Base-by-base conservation (phyloP, 805 yeast genomes). In the Candida koratica region DNA sequence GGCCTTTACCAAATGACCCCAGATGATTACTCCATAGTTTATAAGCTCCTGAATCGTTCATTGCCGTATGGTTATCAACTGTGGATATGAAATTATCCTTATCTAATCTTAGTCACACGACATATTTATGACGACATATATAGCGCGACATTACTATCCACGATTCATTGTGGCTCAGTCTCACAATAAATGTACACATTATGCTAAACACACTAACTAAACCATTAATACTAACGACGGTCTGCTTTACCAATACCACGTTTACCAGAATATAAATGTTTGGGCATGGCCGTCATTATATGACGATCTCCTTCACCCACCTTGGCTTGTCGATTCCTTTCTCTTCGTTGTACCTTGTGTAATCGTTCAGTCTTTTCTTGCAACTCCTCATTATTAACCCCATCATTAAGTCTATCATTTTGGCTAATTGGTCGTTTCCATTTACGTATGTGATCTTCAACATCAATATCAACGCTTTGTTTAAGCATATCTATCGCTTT, bases 291-390 rank as follows among this genome's bases (percentile, higher is more conserved):
- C 35, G 84, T 93, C 37, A 88, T 76, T 39, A 78, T 71, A 61
- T 87, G 95, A 65, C 97, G 81, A 67, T 93, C 99, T 56, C 85
- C 84, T 70, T 93, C 99, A 70, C 97, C 96, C 48, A 79, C 84
- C 65, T 95, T 81, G 28, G 97, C 96, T 55, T 72, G 64, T 71
- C 89, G 81, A 67, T 89, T 86, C 70, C 97, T 80, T 57, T 84
- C 94, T 67, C 96, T 81, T 77, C 96, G 86, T 62, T 85, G 89
- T 52, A 85, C 61, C 71, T 88, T 89, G 56, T 78, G 83, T 66
- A 88, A 69, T 73, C 93, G 81, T 48, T 82, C 93, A 39, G 96
- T 88, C 66, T 83, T 87, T 32, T 81, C 67, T 62, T 95, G 79
- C 58, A 80, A 64, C 16, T 83, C 79, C 46, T 88, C 88, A 58